Evolutionary conservation across 2,329 filamentous ascomycete species (phyloP), one percentile per base, ranked within the genome.

Genomic region (Gnomoniopsis sp.): DNA sequence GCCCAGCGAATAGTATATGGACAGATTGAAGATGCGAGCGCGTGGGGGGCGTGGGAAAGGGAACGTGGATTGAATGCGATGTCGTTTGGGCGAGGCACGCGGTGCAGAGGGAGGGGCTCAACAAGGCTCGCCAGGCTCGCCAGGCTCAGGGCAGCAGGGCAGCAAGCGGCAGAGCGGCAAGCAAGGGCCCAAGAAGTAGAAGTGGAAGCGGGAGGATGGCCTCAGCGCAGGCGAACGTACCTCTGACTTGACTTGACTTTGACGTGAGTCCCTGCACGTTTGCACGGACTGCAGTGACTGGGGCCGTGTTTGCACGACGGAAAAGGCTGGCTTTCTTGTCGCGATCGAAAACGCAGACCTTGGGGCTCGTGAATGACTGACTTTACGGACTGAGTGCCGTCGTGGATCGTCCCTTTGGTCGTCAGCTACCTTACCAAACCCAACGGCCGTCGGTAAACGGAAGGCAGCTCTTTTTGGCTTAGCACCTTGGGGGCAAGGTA

Each of bases 391-490:
- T 44, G 15, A n/a, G n/a, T 22, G 43, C 23, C 3, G 41, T 53
- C 19, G 23, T 15, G 21, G 7, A 34, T 36, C n/a, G 22, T n/a
- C n/a, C 38, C 38, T 41, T 15, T 30, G 26, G 26, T 30, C 26
- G 26, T 30, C 26, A 30, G 26, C 26, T 30, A 30, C 26, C 26
- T 30, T 30, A 30, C 4, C 26, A 30, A 30, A 30, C 8, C 48
- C 48, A 21, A 34, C 26, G 38, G 38, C 43, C 21, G 51, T 53
- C 51, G 41, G 51, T 33, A 53, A 53, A 46, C 51, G 51, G 51
- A 44, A 46, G 51, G 38, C 15, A 14, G 7, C 8, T 10, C n/a
- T 22, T 22, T 22, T 36, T 30, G 23, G 36, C 36, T 41, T 23
- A 21, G 6, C 33, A 30, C 15, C 4, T 30, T 30, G 4, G 26